Evolutionary conservation across 164 flowering plant genomes (phyloP).

Genomic region (Pachysandra terminalis): DNA sequence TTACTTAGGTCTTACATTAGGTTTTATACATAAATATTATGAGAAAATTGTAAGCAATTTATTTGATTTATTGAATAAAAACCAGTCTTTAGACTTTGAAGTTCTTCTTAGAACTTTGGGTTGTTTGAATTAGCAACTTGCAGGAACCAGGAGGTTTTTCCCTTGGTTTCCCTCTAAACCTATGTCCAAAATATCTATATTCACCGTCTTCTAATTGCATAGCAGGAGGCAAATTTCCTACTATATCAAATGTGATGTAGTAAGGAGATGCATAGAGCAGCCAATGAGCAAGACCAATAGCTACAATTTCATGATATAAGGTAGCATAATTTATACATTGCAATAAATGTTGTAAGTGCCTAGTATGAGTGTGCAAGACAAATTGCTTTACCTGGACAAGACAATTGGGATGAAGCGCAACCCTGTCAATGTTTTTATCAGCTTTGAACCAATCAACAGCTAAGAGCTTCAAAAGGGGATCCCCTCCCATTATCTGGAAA

Average conservation of each 20-base stretch:
- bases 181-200: not conserved
- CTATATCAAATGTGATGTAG: not conserved
- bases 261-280: not conserved
- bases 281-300: not conserved
- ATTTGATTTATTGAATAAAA: too few species aligned
- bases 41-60: too few species aligned
- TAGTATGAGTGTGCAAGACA: not conserved
- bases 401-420: conserved; percentile 70
- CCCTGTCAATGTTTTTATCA: conserved; percentile 40
- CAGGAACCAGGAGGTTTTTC: too few species aligned
- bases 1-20: too few species aligned
- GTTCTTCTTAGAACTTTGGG: too few species aligned
- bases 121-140: too few species aligned
- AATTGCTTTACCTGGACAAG: conserved; percentile 71
- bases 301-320: too few species aligned
- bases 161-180: too few species aligned
- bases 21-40: too few species aligned
- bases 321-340: not conserved
- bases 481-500: conserved; percentile 75
- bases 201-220: too few species aligned
- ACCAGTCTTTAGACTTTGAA: too few species aligned
- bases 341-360: not conserved
- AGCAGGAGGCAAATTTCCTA: not conserved
- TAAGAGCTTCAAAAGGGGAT: conserved; percentile 86
- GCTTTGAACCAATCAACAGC: conserved; percentile 95